These are phyloP conservation scores for Morella rubra DNA, from an alignment of 306 rosid species.

Conservation along the genomic window DNA sequence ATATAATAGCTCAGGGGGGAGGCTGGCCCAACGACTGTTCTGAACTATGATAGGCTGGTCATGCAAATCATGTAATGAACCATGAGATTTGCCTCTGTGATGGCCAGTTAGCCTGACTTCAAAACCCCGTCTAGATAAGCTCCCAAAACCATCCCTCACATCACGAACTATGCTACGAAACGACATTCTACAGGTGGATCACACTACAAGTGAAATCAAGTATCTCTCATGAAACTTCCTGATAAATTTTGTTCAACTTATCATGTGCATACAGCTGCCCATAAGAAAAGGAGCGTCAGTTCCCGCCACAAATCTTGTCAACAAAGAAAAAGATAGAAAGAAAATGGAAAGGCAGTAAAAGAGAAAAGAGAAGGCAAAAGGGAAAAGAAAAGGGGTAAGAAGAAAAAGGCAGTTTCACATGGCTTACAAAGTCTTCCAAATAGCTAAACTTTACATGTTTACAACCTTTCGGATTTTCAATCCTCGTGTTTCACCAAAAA, in stretches of 20 bases:
- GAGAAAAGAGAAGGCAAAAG: conserved; percentile 1
- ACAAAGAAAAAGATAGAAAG: neutral
- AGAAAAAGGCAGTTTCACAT: conserved; percentile 18
- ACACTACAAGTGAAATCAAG: conserved; percentile 20
- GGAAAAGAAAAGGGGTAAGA: neutral
- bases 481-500: neutral
- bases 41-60: conserved; percentile 65
- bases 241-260: conserved; percentile 29
- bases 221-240: conserved; percentile 27
- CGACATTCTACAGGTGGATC: conserved; percentile 55
- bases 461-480: neutral
- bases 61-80: conserved; percentile 67
- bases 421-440: conserved; percentile 17
- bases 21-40: conserved; percentile 78
- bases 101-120: conserved; percentile 70
- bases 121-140: conserved; percentile 80
- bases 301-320: conserved; percentile 1
- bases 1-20: conserved; percentile 72
- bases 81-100: conserved; percentile 79
- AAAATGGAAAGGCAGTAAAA: conserved; percentile 5
- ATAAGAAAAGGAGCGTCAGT: conserved; percentile 20
- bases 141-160: conserved; percentile 83
- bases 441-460: conserved; percentile 10
- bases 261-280: conserved; percentile 40
- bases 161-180: conserved; percentile 93